A percentile compares a stretch with the other conserved stretches of the same genome.
Evolutionary conservation across 2,329 filamentous ascomycete species (phyloP).

Genomic region (Falciphora oryzae): DNA sequence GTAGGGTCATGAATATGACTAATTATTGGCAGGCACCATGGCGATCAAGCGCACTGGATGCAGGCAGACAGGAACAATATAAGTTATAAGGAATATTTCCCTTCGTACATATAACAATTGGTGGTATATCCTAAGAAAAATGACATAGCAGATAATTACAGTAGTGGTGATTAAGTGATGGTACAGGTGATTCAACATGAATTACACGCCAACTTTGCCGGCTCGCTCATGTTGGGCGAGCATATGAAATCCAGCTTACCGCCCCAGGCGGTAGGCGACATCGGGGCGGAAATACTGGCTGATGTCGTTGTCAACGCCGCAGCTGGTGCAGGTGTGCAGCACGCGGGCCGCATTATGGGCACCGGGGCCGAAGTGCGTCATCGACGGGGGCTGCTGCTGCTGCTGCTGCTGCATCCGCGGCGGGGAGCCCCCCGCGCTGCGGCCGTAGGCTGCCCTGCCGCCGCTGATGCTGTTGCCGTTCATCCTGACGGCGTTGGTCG

Average conservation of each 20-base stretch:
- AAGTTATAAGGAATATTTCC: no score
- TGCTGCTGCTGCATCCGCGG: not conserved
- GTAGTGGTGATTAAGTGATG: no score
- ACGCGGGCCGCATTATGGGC: not conserved
- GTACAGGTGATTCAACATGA: not conserved
- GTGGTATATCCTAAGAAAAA: no score
- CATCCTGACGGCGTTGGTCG: not conserved
- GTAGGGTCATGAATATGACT: no score
- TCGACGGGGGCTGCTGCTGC: not conserved
- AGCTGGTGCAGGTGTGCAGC: conserved; percentile 7
- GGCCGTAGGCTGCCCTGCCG: not conserved
- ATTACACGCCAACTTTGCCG: not conserved
- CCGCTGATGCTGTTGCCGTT: not conserved
- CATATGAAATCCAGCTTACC: not conserved
- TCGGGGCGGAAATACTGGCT: conserved; percentile 8
- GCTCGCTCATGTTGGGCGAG: not conserved
- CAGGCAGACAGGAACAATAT: no score
- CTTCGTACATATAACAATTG: no score
- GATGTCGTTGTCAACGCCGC: conserved; percentile 7
- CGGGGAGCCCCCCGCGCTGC: not conserved
- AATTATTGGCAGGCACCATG: no score
- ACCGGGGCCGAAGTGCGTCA: not conserved
- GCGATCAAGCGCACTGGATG: no score
- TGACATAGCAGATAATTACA: no score
- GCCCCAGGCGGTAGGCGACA: conserved; percentile 7